These are phyloP conservation scores for Yarrowia alimentaria DNA, from an alignment of 805 yeast species.

Conservation along the genomic window DNA sequence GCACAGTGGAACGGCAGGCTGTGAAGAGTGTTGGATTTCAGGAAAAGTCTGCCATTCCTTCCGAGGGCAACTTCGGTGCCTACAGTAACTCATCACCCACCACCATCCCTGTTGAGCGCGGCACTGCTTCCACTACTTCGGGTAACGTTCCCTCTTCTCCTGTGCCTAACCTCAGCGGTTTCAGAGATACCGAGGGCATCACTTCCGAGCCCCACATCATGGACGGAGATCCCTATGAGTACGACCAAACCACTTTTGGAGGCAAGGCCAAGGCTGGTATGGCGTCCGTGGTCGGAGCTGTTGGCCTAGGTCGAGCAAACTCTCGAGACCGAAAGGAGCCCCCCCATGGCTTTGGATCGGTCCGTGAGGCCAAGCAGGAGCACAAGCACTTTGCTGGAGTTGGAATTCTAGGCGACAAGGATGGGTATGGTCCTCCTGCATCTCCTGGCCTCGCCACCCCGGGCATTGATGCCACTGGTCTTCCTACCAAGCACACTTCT, in stretches of 20 bases:
- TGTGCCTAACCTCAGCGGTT: slow-evolving; percentile 4
- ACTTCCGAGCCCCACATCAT: not conserved
- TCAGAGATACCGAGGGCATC: not conserved
- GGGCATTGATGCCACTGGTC: slow-evolving; percentile 9
- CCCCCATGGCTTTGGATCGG: slow-evolving; percentile 7
- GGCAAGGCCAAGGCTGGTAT: slow-evolving; percentile 25
- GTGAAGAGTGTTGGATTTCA: no score
- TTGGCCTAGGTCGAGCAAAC: slow-evolving; percentile 8
- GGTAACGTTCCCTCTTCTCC: no score
- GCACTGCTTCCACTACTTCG: no score
- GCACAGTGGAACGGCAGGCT: no score
- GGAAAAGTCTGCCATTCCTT: no score
- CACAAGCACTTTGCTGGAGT: slow-evolving; percentile 18
- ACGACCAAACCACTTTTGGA: not conserved
- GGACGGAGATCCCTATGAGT: slow-evolving; percentile 18
- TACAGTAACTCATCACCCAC: no score
- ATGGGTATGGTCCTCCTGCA: no score
- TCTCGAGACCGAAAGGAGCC: not conserved
- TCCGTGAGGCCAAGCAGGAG: slow-evolving; percentile 5
- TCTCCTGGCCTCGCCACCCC: no score
- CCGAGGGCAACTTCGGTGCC: no score
- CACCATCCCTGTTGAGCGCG: no score
- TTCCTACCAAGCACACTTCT: not conserved
- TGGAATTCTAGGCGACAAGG: not conserved
- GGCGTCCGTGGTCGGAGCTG: slow-evolving; percentile 11